phyloP scores from a whole-genome alignment of 208 protist species.

The Trypanosoma mega region DNA sequence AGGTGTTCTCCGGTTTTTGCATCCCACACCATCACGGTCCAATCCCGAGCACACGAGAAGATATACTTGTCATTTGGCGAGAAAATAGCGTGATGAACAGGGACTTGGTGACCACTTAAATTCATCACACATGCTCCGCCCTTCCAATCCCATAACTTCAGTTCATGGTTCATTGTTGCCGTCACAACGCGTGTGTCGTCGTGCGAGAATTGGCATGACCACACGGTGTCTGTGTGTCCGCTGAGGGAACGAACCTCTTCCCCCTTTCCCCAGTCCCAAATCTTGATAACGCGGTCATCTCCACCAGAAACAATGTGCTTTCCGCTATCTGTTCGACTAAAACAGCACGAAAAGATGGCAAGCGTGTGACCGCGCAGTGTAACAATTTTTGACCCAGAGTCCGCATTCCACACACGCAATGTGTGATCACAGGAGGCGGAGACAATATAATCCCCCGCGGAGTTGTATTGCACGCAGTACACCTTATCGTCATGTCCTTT shows the following conservation, averaged over 20 bases:
- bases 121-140: slow-evolving; percentile 54
- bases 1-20: slow-evolving; percentile 54
- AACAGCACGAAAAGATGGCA: slow-evolving; percentile 83
- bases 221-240: slow-evolving; percentile 85
- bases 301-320: slow-evolving; percentile 80
- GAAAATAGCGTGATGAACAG: slow-evolving; percentile 85
- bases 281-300: slow-evolving; percentile 81
- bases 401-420: slow-evolving; percentile 79
- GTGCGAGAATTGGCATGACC: slow-evolving; percentile 72
- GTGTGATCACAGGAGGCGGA: slow-evolving; percentile 80
- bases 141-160: slow-evolving; percentile 71
- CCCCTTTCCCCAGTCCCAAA: slow-evolving; percentile 76
- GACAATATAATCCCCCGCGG: slow-evolving; percentile 37
- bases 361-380: slow-evolving; percentile 72
- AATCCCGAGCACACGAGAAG: slow-evolving; percentile 81
- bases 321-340: slow-evolving; percentile 67
- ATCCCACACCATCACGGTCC: slow-evolving; percentile 82
- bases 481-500: slow-evolving; percentile 45
- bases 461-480: slow-evolving; percentile 38
- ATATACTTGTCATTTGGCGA: slow-evolving; percentile 80
- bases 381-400: slow-evolving; percentile 50
- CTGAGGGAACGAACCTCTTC: slow-evolving; percentile 59
- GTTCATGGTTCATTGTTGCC: slow-evolving; percentile 83
- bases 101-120: slow-evolving; percentile 67
- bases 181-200: slow-evolving; percentile 71